Evolutionary conservation across 2,329 filamentous ascomycete species (phyloP).

Genomic region (Fusarium citri): DNA sequence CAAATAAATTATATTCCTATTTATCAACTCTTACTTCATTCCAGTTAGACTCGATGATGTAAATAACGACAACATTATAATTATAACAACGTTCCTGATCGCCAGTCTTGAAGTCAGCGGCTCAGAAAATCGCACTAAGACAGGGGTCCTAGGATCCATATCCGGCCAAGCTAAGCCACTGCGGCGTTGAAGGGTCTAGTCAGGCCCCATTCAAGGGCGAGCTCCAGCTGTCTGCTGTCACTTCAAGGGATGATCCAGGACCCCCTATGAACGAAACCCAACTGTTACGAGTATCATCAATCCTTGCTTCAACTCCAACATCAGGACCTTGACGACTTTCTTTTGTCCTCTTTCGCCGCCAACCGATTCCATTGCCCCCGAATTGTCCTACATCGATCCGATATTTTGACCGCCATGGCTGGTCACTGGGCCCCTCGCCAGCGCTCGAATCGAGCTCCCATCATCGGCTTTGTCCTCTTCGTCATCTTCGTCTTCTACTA

Average conservation of each 20-base stretch:
- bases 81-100: background rate
- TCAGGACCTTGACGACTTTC: slow-evolving; percentile 9
- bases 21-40: background rate
- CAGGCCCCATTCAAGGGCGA: slow-evolving; percentile 20
- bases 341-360: slow-evolving; percentile 9
- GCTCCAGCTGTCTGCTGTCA: slow-evolving; percentile 32
- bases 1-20: background rate
- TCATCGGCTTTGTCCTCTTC: slow-evolving; percentile 42
- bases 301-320: slow-evolving; percentile 32
- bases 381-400: background rate
- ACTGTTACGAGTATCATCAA: slow-evolving; percentile 26
- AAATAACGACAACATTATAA: background rate
- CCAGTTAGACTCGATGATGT: slow-evolving; percentile 5
- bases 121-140: slow-evolving; percentile 17
- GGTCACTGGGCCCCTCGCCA: slow-evolving; percentile 45
- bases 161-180: slow-evolving; percentile 39
- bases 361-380: background rate
- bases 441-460: slow-evolving; percentile 44
- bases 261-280: slow-evolving; percentile 32
- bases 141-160: slow-evolving; percentile 17
- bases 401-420: slow-evolving; percentile 36
- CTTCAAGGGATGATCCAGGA: slow-evolving; percentile 35
- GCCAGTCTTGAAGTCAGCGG: slow-evolving; percentile 19
- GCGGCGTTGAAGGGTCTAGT: slow-evolving; percentile 33
- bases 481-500: slow-evolving; percentile 45